Evolutionary conservation across 371 early-diverging fungal species (phyloP), one percentile per base, ranked within the genome.

Genomic region (Mucor ambiguus): DNA sequence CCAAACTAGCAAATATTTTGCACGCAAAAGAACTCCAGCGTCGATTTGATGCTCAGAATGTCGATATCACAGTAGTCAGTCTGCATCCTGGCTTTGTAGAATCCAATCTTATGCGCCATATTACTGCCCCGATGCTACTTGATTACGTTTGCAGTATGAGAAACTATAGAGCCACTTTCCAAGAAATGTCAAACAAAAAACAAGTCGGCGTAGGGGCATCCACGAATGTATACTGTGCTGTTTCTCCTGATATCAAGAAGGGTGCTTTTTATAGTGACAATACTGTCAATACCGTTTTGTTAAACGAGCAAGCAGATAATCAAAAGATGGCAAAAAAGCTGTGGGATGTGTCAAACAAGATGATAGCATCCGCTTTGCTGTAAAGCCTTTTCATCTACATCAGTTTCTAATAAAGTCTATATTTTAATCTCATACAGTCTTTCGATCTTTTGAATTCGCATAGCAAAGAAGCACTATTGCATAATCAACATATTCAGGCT

Each of bases 21-120:
- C 90, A 87, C 73, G 70, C 87, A 2, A 78, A 69, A 10, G 82
- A 78, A 7, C 73, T 92, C 20, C 77, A 79, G 7, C 75, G 79
- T 57, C 79, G 77, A 32, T 65, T 87, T 52, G 41, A 62, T 41
- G 63, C 12, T 8, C 56, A 63, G 56, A 28, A 28, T 12, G 56
- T 63, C 7, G 56, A 63, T 55, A n/a, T 56, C 14, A 55, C 55
- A 4, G 54, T 54, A 2, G 37, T 38, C 7, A 52, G 54, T 62
- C 37, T 54, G 52, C 62, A 62, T 62, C 62, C 62, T 18, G 62
- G 54, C 16, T 24, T 12, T 58, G 59, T 58, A 2, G 22, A 24
- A 4, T 38, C 41, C 20, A 58, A 58, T 43, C 22, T 58, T 1
- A 18, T 12, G 14, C 43, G 59, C 12, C n/a, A 22, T 18, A 1